These are phyloP conservation scores for Blepharisma stoltei DNA, from an alignment of 73 alveolate species.

Conservation along the genomic window DNA sequence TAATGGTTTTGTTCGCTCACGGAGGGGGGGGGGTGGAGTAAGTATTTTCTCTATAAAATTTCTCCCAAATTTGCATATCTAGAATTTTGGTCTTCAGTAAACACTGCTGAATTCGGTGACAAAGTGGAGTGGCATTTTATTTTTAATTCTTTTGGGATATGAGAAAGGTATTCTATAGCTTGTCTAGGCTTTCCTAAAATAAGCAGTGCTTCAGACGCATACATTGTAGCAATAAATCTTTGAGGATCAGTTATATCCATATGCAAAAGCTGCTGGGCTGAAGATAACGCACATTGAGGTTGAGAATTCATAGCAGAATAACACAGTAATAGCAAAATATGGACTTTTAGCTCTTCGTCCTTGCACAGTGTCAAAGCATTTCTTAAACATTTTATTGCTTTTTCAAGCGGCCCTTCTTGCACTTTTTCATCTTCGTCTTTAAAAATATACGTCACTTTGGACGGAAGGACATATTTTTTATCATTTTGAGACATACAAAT, in stretches of 20 bases:
- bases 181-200: constrained; percentile 27
- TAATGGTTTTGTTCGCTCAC: too few relatives aligned
- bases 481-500: background rate
- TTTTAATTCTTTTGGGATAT: constrained; percentile 24
- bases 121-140: constrained; percentile 25
- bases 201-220: constrained; percentile 28
- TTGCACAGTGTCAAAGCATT: constrained; percentile 14
- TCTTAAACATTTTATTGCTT: constrained; percentile 21
- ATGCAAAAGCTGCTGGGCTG: constrained; percentile 10
- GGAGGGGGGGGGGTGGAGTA: too few relatives aligned
- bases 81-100: constrained; percentile 3
- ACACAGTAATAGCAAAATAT: constrained; percentile 10
- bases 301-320: background rate
- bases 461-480: background rate
- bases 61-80: too few relatives aligned
- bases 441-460: constrained; percentile 9
- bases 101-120: background rate
- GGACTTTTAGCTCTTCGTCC: constrained; percentile 31
- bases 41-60: too few relatives aligned
- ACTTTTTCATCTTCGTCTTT: constrained; percentile 23
- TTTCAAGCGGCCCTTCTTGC: background rate
- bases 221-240: constrained; percentile 31
- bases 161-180: constrained; percentile 25
- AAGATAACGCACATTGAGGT: constrained; percentile 29
- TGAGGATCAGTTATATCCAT: constrained; percentile 20